A percentile compares a stretch with the other conserved stretches of the same genome.
Evolutionary conservation across 192 early-diverging fungal species (phyloP).

Genomic region (Coemansia sp.): DNA sequence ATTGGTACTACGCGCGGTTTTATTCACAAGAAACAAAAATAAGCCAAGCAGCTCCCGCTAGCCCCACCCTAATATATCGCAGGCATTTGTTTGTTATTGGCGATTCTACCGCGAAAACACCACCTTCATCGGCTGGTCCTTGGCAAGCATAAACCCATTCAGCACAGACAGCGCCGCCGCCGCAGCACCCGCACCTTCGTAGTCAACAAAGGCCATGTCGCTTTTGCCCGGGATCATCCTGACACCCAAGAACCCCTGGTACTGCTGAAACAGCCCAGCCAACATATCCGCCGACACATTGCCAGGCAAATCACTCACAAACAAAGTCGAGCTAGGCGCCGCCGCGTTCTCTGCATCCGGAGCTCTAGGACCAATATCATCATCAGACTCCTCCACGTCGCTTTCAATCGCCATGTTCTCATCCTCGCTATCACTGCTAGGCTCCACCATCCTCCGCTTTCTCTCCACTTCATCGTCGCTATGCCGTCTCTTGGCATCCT

Average conservation of each 20-base stretch:
- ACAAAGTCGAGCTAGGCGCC: slow-evolving; percentile 29
- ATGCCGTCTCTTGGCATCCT: slow-evolving; percentile 17
- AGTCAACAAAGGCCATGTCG: slow-evolving; percentile 49
- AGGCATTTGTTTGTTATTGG: no score
- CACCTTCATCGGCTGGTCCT: slow-evolving; percentile 31
- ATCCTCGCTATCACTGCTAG: slow-evolving; percentile 5
- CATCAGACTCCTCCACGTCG: slow-evolving; percentile 16
- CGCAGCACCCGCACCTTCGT: slow-evolving; percentile 25
- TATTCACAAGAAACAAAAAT: no score
- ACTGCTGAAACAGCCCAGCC: slow-evolving; percentile 43
- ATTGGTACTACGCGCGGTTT: no score
- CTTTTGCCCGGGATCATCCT: slow-evolving; percentile 26
- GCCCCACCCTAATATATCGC: no score
- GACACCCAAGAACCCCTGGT: slow-evolving; percentile 42
- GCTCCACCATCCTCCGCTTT: background rate
- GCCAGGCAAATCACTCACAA: slow-evolving; percentile 41
- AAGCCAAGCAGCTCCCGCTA: no score
- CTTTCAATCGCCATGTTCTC: slow-evolving; percentile 12
- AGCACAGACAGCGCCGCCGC: slow-evolving; percentile 37
- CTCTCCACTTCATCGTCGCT: slow-evolving; percentile 5
- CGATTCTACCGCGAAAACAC: slow-evolving; percentile 35
- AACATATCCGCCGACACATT: slow-evolving; percentile 30
- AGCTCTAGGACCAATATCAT: slow-evolving; percentile 33
- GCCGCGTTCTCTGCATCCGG: slow-evolving; percentile 1
- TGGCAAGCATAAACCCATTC: slow-evolving; percentile 34